These are phyloP conservation scores for Aspergillus heteromorphus DNA, from an alignment of 495 filamentous ascomycete genomes.

Conservation along the genomic window DNA sequence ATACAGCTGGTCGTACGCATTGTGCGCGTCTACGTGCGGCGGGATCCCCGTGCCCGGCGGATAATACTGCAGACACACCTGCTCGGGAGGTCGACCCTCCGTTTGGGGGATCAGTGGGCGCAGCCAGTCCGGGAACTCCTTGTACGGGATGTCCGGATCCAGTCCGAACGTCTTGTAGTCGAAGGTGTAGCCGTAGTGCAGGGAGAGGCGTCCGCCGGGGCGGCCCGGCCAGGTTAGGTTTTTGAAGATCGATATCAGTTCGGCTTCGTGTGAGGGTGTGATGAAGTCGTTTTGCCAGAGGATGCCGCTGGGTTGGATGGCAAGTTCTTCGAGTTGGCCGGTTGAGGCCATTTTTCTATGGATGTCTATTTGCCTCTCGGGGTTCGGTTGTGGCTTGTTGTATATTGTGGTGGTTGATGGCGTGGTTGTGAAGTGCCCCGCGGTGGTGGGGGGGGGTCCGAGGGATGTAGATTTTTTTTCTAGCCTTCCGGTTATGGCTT, in stretches of 20 bases:
- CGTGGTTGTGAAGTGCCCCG: too few species aligned
- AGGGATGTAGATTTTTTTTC: too few species aligned
- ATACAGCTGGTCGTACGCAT: conserved; percentile 37
- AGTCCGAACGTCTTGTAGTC: conserved; percentile 41
- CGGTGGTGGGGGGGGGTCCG: too few species aligned
- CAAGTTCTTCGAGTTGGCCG: conserved; percentile 16
- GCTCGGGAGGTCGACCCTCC: conserved; percentile 32
- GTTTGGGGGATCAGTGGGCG: conserved; percentile 32
- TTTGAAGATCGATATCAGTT: conserved; percentile 30
- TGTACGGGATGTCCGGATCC: conserved; percentile 34
- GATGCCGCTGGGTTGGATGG: conserved; percentile 26
- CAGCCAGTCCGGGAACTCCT: conserved; percentile 36
- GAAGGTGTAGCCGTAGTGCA: conserved; percentile 41
- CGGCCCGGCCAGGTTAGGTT: conserved; percentile 33
- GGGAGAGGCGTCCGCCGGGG: conserved; percentile 31
- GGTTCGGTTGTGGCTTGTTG: too few species aligned
- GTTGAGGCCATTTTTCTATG: too few species aligned
- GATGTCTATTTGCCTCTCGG: too few species aligned
- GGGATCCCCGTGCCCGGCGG: conserved; percentile 38
- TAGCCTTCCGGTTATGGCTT: too few species aligned
- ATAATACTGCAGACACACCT: conserved; percentile 41
- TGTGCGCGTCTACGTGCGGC: conserved; percentile 36
- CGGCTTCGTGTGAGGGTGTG: conserved; percentile 25
- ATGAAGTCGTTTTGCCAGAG: conserved; percentile 34
- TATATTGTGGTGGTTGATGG: too few species aligned